Percentiles rank a stretch among this genome's conserved stretches.
Evolutionary conservation across 2,329 filamentous ascomycete species (phyloP).

Genomic region (Colletotrichum shisoi): DNA sequence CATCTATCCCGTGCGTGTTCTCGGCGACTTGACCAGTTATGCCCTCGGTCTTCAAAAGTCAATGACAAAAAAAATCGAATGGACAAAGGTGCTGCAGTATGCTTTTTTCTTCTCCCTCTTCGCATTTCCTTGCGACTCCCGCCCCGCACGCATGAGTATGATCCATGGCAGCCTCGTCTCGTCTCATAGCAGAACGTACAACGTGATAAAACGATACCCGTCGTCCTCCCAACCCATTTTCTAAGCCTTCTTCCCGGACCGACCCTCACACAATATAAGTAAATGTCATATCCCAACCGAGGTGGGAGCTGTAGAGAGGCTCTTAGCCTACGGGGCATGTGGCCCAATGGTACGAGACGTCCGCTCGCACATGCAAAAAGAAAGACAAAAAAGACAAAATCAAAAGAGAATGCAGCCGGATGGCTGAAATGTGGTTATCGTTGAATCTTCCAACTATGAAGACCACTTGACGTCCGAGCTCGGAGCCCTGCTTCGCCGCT

Average conservation of each 20-base stretch:
- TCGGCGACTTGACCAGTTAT: background rate
- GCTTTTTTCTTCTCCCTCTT: background rate
- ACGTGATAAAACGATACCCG: conserved; percentile 4
- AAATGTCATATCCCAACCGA: background rate
- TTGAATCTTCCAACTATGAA: conserved; percentile 12
- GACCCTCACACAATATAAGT: background rate
- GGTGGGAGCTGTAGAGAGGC: background rate
- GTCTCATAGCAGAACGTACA: conserved; percentile 25
- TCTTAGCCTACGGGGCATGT: background rate
- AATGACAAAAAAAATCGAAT: background rate
- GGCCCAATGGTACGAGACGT: conserved; percentile 11
- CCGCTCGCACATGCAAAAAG: conserved; percentile 26
- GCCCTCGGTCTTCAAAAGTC: background rate
- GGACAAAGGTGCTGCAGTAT: background rate
- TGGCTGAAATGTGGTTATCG: conserved; percentile 1
- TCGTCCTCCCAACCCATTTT: background rate
- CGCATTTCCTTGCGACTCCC: background rate
- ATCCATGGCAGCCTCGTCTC: conserved; percentile 21
- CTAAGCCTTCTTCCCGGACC: background rate
- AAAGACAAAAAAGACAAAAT: conserved; percentile 26
- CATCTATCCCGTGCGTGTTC: background rate
- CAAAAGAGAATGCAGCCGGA: conserved; percentile 21
- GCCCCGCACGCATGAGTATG: background rate
- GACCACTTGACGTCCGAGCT: conserved; percentile 41
- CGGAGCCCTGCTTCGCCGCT: conserved; percentile 39